These are phyloP conservation scores for Hippophae gyantsensis DNA, from an alignment of 306 rosid genomes.

Conservation along the genomic window DNA sequence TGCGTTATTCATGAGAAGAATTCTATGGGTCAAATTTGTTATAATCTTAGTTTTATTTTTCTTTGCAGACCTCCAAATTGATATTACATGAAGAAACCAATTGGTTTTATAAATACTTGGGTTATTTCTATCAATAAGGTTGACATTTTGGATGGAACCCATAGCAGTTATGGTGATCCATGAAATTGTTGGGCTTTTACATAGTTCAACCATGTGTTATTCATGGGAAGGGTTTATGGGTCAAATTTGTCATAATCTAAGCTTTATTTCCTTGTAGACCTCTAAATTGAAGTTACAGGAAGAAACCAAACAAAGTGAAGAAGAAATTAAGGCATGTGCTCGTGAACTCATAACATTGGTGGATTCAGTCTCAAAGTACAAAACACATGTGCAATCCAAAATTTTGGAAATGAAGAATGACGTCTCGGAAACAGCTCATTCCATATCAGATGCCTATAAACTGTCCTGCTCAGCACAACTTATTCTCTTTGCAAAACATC, in stretches of 20 bases:
- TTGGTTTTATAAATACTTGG: too few relatives aligned
- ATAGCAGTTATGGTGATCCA: too few relatives aligned
- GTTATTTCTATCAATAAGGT: too few relatives aligned
- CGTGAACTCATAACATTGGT: slow-evolving; percentile 42
- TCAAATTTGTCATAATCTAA: neutral
- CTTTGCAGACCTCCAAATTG: neutral
- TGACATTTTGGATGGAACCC: too few relatives aligned
- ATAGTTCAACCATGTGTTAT: too few relatives aligned
- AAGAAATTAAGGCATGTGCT: slow-evolving; percentile 41
- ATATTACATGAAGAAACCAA: too few relatives aligned
- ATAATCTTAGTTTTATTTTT: neutral
- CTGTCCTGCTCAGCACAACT: slow-evolving; percentile 29
- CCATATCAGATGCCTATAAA: slow-evolving; percentile 41
- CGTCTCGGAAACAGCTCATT: slow-evolving; percentile 47
- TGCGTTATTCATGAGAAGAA: neutral
- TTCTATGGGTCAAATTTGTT: neutral
- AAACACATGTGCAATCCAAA: slow-evolving; percentile 46
- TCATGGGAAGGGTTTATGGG: neutral
- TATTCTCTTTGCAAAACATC: slow-evolving; percentile 13
- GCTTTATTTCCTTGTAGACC: slow-evolving; percentile 33
- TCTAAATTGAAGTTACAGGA: slow-evolving; percentile 58
- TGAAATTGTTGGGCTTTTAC: too few relatives aligned
- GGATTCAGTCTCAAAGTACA: slow-evolving; percentile 50
- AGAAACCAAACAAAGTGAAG: slow-evolving; percentile 46
- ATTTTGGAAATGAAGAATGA: slow-evolving; percentile 46